phyloP scores from a whole-genome alignment of 495 filamentous ascomycete genomes.

The Astrothelium subdiscretum region DNA sequence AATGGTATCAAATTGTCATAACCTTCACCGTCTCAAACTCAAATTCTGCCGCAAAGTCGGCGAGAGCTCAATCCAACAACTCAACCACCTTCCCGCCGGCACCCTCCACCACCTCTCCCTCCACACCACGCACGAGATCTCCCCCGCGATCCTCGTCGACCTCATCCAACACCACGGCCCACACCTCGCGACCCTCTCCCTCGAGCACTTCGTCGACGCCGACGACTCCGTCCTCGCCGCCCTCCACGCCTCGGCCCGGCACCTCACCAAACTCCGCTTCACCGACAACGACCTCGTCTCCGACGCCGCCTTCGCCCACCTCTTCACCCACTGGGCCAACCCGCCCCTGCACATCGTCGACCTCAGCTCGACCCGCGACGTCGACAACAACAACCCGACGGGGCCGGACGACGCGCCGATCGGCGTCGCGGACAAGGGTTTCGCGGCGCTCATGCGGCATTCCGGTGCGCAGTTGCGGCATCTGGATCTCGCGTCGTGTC shows the following conservation, averaged over 20 bases:
- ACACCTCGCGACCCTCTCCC: slow-evolving; percentile 57
- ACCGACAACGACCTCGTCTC: slow-evolving; percentile 61
- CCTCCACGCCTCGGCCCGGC: slow-evolving; percentile 56
- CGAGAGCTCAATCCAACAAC: slow-evolving; percentile 35
- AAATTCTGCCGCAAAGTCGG: slow-evolving; percentile 43
- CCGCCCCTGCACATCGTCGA: slow-evolving; percentile 55
- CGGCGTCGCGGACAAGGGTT: slow-evolving; percentile 62
- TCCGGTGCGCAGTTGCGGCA: slow-evolving; percentile 50
- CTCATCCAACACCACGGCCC: slow-evolving; percentile 48
- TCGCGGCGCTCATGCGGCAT: slow-evolving; percentile 73
- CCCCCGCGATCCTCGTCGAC: slow-evolving; percentile 44
- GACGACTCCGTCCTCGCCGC: slow-evolving; percentile 29
- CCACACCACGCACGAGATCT: slow-evolving; percentile 42
- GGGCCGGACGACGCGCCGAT: slow-evolving; percentile 40
- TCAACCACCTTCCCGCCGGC: slow-evolving; percentile 39
- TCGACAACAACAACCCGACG: slow-evolving; percentile 57
- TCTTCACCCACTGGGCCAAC: slow-evolving; percentile 72
- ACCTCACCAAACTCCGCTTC: slow-evolving; percentile 65
- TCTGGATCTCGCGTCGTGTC: slow-evolving; percentile 66
- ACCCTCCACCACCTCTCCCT: slow-evolving; percentile 64
- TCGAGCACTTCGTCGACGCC: slow-evolving; percentile 40
- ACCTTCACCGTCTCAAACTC: slow-evolving; percentile 63
- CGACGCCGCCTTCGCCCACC: slow-evolving; percentile 52
- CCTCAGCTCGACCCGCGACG: slow-evolving; percentile 58
- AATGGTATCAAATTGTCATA: slow-evolving; percentile 47